These are phyloP conservation scores for Fonsecaea erecta DNA, from an alignment of 2,329 filamentous ascomycete species.

Conservation along the genomic window DNA sequence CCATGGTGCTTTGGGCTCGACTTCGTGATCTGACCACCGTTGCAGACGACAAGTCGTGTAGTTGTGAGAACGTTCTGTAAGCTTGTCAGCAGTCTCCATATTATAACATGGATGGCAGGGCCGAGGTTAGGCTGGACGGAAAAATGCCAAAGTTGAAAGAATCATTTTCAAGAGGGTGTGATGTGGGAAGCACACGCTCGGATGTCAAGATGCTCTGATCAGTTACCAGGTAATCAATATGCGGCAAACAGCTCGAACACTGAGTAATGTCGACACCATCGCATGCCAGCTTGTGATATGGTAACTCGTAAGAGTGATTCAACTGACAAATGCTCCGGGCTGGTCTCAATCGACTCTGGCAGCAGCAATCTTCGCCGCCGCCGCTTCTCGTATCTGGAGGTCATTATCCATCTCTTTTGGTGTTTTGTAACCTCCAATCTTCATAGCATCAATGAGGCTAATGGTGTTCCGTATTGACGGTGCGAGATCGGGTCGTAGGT, in stretches of 20 bases:
- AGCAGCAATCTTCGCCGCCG: conserved; percentile 9
- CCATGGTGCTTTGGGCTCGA: neutral
- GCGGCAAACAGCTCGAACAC: neutral
- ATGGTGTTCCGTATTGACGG: conserved; percentile 29
- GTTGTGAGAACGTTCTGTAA: neutral
- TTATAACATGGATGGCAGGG: neutral
- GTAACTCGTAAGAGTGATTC: neutral
- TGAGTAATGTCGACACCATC: neutral
- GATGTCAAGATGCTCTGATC: conserved; percentile 12
- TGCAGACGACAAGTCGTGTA: neutral
- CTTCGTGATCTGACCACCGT: neutral
- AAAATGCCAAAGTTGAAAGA: neutral
- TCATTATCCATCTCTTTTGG: conserved; percentile 27
- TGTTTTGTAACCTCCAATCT: conserved; percentile 33
- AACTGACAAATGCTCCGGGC: neutral
- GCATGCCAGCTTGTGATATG: neutral
- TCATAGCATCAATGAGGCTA: conserved; percentile 24
- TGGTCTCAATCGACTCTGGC: conserved; percentile 16
- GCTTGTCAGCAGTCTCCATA: neutral
- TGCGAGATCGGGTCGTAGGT: conserved; percentile 32
- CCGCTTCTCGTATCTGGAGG: conserved; percentile 29
- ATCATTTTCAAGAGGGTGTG: neutral
- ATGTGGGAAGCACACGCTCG: neutral
- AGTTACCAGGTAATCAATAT: neutral
- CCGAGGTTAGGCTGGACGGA: neutral